These are phyloP conservation scores for Paracoccidioides brasiliensis DNA, from an alignment of 2,329 filamentous ascomycete species.

Conservation along the genomic window DNA sequence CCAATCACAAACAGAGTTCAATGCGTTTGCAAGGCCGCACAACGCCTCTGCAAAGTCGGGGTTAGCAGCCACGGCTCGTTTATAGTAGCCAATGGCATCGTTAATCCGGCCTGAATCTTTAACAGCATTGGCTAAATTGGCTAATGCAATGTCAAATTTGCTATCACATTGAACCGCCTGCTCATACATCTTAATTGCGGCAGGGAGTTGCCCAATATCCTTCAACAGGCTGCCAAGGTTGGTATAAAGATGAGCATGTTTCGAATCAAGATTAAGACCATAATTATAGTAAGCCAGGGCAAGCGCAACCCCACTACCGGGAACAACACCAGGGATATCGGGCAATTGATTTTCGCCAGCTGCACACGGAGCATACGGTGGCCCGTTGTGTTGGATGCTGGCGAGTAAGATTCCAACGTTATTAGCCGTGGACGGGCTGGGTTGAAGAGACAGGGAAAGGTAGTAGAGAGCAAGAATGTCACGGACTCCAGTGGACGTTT, in stretches of 20 bases:
- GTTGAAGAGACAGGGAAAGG: constrained; percentile 81
- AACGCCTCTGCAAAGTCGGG: constrained; percentile 95
- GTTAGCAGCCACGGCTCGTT: constrained; percentile 76
- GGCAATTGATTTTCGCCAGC: constrained; percentile 30
- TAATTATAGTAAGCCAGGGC: constrained; percentile 94
- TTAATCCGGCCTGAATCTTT: constrained; percentile 89
- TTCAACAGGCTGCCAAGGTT: constrained; percentile 92
- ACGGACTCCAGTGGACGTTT: constrained; percentile 61
- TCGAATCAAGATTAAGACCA: constrained; percentile 69
- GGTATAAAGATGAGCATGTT: constrained; percentile 91
- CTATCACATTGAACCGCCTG: constrained; percentile 81
- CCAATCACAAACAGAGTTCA: constrained; percentile 97
- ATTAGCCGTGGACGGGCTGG: constrained; percentile 93
- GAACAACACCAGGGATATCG: constrained; percentile 61
- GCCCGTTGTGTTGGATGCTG: constrained; percentile 63
- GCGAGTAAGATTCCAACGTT: constrained; percentile 97
- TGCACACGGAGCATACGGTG: constrained; percentile 26
- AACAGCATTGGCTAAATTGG: constrained; percentile 92
- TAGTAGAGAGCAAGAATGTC: constrained; percentile 95
- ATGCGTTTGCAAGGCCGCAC: constrained; percentile 82
- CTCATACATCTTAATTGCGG: constrained; percentile 95
- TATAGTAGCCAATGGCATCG: constrained; percentile 87
- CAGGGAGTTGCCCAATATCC: constrained; percentile 82
- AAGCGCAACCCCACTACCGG: constrained; percentile 75
- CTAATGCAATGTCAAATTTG: constrained; percentile 93